These are phyloP conservation scores for Ambrosia artemisiifolia DNA, from an alignment of 129 eudicot species.

Conservation along the genomic window DNA sequence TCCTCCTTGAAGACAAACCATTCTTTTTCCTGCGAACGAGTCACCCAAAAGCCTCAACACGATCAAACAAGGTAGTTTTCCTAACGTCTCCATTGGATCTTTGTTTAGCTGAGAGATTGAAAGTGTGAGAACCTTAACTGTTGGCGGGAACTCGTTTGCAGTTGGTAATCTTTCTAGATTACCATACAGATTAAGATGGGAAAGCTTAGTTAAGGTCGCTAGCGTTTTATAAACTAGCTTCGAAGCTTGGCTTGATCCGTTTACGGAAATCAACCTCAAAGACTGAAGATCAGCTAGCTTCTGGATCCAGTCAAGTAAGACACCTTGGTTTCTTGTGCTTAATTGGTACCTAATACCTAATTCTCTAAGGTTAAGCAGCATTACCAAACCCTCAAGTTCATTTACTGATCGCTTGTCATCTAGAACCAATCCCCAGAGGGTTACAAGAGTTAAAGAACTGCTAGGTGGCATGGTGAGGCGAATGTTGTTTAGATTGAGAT, in stretches of 20 bases:
- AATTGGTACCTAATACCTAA: slow-evolving; percentile 41
- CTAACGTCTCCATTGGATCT: slow-evolving; percentile 55
- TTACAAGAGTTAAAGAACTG: slow-evolving; percentile 33
- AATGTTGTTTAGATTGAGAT: slow-evolving; percentile 43
- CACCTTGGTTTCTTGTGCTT: slow-evolving; percentile 17
- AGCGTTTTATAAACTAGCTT: slow-evolving; percentile 34
- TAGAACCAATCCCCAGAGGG: slow-evolving; percentile 49
- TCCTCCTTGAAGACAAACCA: slow-evolving; percentile 34
- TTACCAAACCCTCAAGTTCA: slow-evolving; percentile 24
- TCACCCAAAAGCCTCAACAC: slow-evolving; percentile 57
- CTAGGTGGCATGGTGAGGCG: slow-evolving; percentile 34
- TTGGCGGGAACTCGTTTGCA: slow-evolving; percentile 36
- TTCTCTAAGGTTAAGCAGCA: slow-evolving; percentile 40
- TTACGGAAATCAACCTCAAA: slow-evolving; percentile 43
- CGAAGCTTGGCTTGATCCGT: slow-evolving; percentile 34
- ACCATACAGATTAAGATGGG: slow-evolving; percentile 47
- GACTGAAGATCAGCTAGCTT: slow-evolving; percentile 29
- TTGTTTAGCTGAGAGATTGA: slow-evolving; percentile 39
- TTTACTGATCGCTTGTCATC: slow-evolving; percentile 30
- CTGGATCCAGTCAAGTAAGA: slow-evolving; percentile 41
- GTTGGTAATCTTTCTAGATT: slow-evolving; percentile 33
- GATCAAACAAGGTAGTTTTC: slow-evolving; percentile 33
- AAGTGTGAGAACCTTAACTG: slow-evolving; percentile 53
- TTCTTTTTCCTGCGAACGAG: slow-evolving; percentile 38
- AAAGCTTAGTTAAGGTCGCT: slow-evolving; percentile 28